Base-by-base conservation (phyloP, 2,329 filamentous ascomycete genomes). In the Ceratocystis destructans region DNA sequence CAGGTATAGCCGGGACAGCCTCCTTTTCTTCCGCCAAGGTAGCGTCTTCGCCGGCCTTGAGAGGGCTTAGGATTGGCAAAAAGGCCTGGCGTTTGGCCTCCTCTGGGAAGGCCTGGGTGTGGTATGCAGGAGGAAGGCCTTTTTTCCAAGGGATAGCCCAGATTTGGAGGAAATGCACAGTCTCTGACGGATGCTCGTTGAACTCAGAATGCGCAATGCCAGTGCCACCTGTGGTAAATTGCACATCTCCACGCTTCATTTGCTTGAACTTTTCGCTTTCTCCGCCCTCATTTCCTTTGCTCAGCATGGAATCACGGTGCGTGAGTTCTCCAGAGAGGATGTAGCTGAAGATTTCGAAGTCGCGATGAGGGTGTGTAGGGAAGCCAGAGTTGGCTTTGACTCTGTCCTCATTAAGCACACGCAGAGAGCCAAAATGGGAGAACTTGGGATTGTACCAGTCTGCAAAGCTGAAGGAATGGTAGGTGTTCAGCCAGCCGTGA, bases 261-360 rank as follows among this genome's bases (percentile, higher is more conserved):
- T 83, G 79, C 72, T 80, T 89, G 73, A 88, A 89, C 70, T 83
- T 79, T 73, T 88, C 84, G 55, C 81, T 80, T 69, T 79, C 76
- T 17, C 74, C 79, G 25, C 80, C 83, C 72, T 87, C 85, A 22
- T 78, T 76, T 59, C 84, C 84, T 76, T 86, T 89, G 74, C 83
- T 83, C 71, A 89, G 83, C 86, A 95, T 92, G 68, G 84, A 88
- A 76, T 96, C 90, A 61, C 90, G 87, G 78, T 96, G 91, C 61
- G 91, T 93, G 69, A 96, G 82, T 76, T 93, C 89, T 69, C 91
- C 90, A 61, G 80, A 84, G n/a, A 96, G 79, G 72, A 95, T 87
- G 77, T 96, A 94, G 73, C 82, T 87, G 80, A 93, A 95, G 77
- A 96, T 96, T 75, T 95, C 88, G 74, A 90, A 92, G 74, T 96